A percentile compares a stretch with the other conserved stretches of the same genome.
Evolutionary conservation across 2,329 filamentous ascomycete species (phyloP).

Genomic region (Aureobasidium sp.): DNA sequence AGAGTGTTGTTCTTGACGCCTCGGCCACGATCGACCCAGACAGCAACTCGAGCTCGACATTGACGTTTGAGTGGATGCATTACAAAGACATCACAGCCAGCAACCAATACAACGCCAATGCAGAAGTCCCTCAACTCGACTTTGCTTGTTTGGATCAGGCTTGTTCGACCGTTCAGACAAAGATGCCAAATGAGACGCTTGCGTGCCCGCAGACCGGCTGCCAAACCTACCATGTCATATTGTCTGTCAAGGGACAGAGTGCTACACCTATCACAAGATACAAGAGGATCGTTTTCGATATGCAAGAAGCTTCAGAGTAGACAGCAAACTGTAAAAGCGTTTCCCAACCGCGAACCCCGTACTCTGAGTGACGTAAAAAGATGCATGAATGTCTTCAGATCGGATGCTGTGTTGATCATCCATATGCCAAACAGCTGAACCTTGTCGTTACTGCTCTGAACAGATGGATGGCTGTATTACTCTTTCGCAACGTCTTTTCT

Average conservation of each 20-base stretch:
- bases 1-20: conserved; percentile 36
- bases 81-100: conserved; percentile 37
- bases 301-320: neutral
- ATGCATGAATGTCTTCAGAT: too few species aligned
- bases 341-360: too few species aligned
- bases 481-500: neutral
- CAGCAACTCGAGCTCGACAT: conserved; percentile 20
- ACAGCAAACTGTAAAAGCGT: neutral
- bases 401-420: too few species aligned
- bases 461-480: too few species aligned
- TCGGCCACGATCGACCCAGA: conserved; percentile 41
- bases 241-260: conserved; percentile 41
- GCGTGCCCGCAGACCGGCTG: conserved; percentile 31
- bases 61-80: conserved; percentile 44
- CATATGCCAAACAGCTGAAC: too few species aligned
- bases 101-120: conserved; percentile 33
- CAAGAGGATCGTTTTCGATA: conserved; percentile 33
- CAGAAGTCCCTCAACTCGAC: conserved; percentile 27
- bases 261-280: conserved; percentile 39
- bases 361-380: too few species aligned
- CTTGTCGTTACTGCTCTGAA: too few species aligned
- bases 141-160: conserved; percentile 26
- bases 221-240: conserved; percentile 40
- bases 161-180: conserved; percentile 20
- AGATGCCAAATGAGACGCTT: conserved; percentile 19